phyloP scores from a whole-genome alignment of 73 alveolate genomes.

The Paramecium pentaurelia region DNA sequence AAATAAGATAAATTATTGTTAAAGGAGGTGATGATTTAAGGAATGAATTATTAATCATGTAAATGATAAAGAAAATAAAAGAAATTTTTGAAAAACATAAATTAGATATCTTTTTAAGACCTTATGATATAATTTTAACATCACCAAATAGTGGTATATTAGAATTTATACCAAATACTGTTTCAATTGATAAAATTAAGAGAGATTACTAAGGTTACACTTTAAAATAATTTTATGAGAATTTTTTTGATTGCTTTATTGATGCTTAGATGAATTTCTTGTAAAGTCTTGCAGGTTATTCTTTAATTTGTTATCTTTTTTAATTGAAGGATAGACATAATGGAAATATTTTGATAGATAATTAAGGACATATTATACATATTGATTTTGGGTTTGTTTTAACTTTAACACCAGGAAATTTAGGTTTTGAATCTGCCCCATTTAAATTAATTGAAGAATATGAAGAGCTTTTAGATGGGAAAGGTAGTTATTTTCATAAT shows the following conservation, averaged over 20 bases:
- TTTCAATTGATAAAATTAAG: conserved; percentile 91
- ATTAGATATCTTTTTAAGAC: conserved; percentile 80
- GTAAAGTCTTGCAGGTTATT: conserved; percentile 98
- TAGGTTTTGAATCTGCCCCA: conserved; percentile 96
- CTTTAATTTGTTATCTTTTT: conserved; percentile 90
- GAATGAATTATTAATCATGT: conserved; percentile 94
- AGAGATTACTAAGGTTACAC: conserved; percentile 71
- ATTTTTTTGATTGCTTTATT: conserved; percentile 79
- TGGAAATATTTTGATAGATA: conserved; percentile 91
- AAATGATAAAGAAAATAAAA: conserved; percentile 82
- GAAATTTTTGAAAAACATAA: conserved; percentile 81
- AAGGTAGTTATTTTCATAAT: background rate
- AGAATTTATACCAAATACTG: conserved; percentile 95
- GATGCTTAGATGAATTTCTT: conserved; percentile 97
- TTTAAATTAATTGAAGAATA: conserved; percentile 85
- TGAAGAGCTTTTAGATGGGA: conserved; percentile 34
- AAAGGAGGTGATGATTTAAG: conserved; percentile 98
- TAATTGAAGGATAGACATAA: conserved; percentile 96
- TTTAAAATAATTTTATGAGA: conserved; percentile 78
- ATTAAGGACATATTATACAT: conserved; percentile 95
- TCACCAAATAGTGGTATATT: conserved; percentile 91
- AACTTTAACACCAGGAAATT: conserved; percentile 93
- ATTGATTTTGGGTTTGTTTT: conserved; percentile 95
- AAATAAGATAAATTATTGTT: conserved; percentile 78
- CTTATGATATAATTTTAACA: conserved; percentile 93